Base-by-base conservation (phyloP, 345 rosid genomes). In the Xanthoceras sorbifolium region DNA sequence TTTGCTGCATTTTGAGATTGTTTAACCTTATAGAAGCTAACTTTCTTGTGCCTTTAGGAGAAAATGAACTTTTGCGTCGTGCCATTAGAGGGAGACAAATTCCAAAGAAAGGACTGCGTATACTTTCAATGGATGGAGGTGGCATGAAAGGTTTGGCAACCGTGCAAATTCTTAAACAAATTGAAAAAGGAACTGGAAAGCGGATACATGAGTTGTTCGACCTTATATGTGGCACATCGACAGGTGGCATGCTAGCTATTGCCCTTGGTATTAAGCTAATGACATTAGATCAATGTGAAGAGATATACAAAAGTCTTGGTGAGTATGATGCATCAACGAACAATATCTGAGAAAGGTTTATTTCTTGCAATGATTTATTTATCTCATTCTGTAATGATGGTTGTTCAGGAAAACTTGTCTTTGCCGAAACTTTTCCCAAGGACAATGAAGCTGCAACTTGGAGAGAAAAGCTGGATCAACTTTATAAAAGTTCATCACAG, bases 101-200 rank as follows among this genome's bases (percentile, higher is more conserved):
- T 69, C 89, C 98, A 64, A 93, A 90, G 85, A 94, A 92, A 84
- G 99, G 99, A 67, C 79, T 93, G 78, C 95, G 99, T 63, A 96
- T 96, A 83, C 98, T 96, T 69, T 81, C 99, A 59, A 96, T 96
- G 99, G 99, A 96, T 85, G 98, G 99, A 48, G 99, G 99, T 83
- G 99, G 99, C 83, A 96, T 96, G 98, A 96, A 96, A 87, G 98
- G 98, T 77, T 88, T 96, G 77, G 98, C 95, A 31, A 96, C 99
- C 59, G 99, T 96, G 74, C 95, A 89, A 89, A 86, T 96, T 81
- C 98, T 96, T 85, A 93, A 94, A 84, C 97, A 91, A 85, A 94
- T 94, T 84, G 99, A 96, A 82, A 94, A 89, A 85, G 95, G 98
- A 70, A 89, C 98, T 75, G 98, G 98, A 77, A 96, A 94, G 84